A percentile compares a stretch with the other conserved stretches of the same genome.
These are phyloP conservation scores for Primulina eburnea DNA, from an alignment of 257 asterid genomes.

Conservation along the genomic window DNA sequence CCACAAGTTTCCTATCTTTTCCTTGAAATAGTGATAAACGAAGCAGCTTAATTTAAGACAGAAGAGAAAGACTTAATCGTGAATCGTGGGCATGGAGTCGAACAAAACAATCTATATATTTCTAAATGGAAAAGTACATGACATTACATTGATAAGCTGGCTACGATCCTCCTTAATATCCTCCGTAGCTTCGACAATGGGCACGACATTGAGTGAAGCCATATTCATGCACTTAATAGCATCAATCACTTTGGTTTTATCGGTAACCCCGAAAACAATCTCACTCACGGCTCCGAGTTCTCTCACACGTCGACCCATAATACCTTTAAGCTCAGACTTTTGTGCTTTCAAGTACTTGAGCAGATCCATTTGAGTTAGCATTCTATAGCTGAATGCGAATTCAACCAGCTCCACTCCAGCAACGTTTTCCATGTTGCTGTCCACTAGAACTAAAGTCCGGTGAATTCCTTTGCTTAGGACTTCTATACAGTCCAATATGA, in stretches of 20 bases:
- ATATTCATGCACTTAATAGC: constrained; percentile 70
- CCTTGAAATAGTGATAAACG: constrained; percentile 37
- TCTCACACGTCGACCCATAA: constrained; percentile 33
- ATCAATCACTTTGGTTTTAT: constrained; percentile 52
- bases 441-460: constrained; percentile 77
- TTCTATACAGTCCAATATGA: constrained; percentile 86
- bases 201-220: constrained; percentile 67
- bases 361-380: constrained; percentile 87
- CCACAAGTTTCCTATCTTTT: constrained; percentile 56
- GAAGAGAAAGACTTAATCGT: too few relatives aligned
- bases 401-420: constrained; percentile 72
- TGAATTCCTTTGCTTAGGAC: constrained; percentile 90
- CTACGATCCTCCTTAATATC: constrained; percentile 39
- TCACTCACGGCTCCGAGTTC: constrained; percentile 52
- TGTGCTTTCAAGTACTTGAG: constrained; percentile 52
- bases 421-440: constrained; percentile 60
- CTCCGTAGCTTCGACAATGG: constrained; percentile 44
- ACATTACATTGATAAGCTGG: constrained; percentile 56
- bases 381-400: constrained; percentile 72
- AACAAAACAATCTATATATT: too few relatives aligned
- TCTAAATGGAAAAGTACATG: too few relatives aligned
- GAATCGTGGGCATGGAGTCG: too few relatives aligned
- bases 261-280: constrained; percentile 51
- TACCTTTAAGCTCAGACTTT: constrained; percentile 42
- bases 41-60: too few relatives aligned